Percentiles rank a stretch among this genome's conserved stretches.
phyloP scores from a whole-genome alignment of 2,329 filamentous ascomycete genomes.

The Cercospora zeina region DNA sequence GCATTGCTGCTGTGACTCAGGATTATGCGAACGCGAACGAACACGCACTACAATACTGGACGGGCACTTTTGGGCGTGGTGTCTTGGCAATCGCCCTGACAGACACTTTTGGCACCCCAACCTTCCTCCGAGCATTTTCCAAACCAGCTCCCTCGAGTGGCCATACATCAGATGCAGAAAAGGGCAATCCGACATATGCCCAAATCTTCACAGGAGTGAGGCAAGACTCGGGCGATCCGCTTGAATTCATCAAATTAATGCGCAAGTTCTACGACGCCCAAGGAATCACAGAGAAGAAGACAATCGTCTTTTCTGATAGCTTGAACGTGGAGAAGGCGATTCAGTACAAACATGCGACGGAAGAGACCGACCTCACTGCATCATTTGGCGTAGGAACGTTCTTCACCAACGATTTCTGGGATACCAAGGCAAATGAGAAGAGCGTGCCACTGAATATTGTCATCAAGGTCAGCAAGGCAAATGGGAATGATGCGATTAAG shows the following conservation, averaged over 20 bases:
- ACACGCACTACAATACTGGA: conserved; percentile 81
- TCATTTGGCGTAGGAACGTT: conserved; percentile 95
- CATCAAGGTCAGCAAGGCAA: conserved; percentile 89
- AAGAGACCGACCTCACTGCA: conserved; percentile 76
- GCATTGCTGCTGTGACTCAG: conserved; percentile 84
- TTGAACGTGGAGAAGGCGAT: conserved; percentile 87
- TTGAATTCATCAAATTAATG: conserved; percentile 75
- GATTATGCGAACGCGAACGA: conserved; percentile 85
- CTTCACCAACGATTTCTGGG: conserved; percentile 87
- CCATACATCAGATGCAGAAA: conserved; percentile 26
- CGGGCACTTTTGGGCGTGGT: conserved; percentile 82
- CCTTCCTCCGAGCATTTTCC: conserved; percentile 83
- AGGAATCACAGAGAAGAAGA: conserved; percentile 77
- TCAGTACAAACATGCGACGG: conserved; percentile 82
- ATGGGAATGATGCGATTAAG: conserved; percentile 81
- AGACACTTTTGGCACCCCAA: conserved; percentile 91
- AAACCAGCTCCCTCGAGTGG: conserved; percentile 54
- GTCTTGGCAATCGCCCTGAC: conserved; percentile 78
- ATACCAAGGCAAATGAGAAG: conserved; percentile 71
- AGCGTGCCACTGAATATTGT: conserved; percentile 94
- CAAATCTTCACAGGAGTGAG: conserved; percentile 80
- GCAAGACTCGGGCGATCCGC: conserved; percentile 86
- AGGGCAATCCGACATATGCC: conserved; percentile 63
- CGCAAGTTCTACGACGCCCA: conserved; percentile 75
- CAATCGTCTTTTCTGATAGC: conserved; percentile 93